phyloP scores from a whole-genome alignment of 345 rosid genomes.

The Eucalyptus microcorys region DNA sequence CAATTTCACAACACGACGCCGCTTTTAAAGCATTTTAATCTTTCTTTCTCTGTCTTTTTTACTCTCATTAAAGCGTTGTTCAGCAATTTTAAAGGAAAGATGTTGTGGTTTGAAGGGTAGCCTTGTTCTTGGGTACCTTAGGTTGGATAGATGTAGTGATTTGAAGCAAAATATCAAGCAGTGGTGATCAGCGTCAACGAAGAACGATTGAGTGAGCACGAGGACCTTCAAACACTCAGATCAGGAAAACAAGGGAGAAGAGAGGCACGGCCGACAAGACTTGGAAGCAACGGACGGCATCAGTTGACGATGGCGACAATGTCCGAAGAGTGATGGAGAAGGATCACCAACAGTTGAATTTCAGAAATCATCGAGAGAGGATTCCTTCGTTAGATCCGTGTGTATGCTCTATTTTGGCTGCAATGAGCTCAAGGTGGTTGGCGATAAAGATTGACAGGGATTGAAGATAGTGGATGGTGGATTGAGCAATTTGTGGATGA shows the following conservation, averaged over 20 bases:
- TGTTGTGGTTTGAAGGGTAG: neutral
- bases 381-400: too few species aligned
- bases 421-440: neutral
- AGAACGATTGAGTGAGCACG: neutral
- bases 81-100: neutral
- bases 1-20: neutral
- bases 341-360: neutral
- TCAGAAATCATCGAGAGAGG: too few species aligned
- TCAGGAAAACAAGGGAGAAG: neutral
- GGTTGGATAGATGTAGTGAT: neutral
- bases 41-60: neutral
- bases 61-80: too few species aligned
- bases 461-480: too few species aligned
- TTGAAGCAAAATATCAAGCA: neutral
- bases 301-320: neutral
- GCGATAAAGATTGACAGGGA: neutral
- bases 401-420: neutral
- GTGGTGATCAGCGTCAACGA: neutral
- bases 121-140: neutral
- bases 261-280: neutral
- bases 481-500: conserved; percentile 55
- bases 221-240: neutral
- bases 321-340: neutral
- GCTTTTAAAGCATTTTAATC: neutral
- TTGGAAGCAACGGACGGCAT: neutral